Evolutionary conservation across 2,329 filamentous ascomycete species (phyloP).

Genomic region (Fusarium burgessii): DNA sequence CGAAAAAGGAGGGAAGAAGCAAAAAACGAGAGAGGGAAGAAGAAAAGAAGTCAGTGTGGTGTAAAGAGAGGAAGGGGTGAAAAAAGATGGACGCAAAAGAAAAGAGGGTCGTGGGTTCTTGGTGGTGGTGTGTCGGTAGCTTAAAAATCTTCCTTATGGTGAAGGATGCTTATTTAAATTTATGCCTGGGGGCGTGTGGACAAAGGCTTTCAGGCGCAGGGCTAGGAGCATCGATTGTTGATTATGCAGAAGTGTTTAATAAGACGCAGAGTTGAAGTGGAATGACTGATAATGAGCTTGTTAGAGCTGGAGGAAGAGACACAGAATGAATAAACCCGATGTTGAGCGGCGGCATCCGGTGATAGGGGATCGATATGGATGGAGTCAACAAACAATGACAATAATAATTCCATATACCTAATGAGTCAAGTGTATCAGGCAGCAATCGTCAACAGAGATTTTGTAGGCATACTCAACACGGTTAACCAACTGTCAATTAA

Average conservation of each 20-base stretch:
- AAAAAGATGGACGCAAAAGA: constrained; percentile 23
- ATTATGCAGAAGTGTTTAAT: background rate
- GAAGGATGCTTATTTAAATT: constrained; percentile 9
- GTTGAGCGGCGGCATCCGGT: constrained; percentile 23
- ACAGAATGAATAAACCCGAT: constrained; percentile 21
- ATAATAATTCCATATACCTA: background rate
- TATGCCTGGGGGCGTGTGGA: constrained; percentile 15
- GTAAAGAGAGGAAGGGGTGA: background rate
- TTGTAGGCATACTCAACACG: background rate
- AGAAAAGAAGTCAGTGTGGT: constrained; percentile 17
- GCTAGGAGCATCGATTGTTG: background rate
- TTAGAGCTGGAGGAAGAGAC: background rate
- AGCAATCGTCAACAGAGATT: background rate
- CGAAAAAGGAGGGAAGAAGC: constrained; percentile 20
- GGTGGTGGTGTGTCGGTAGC: constrained; percentile 26
- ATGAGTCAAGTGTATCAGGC: constrained; percentile 20
- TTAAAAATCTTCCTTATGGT: background rate
- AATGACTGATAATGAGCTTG: background rate
- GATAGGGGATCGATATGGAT: constrained; percentile 4
- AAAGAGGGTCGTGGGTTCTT: constrained; percentile 31
- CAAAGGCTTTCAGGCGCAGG: background rate
- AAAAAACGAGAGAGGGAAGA: constrained; percentile 25
- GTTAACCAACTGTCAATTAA: background rate
- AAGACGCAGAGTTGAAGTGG: background rate
- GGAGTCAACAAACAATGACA: constrained; percentile 14